These are phyloP conservation scores for Penicillium polonicum DNA, from an alignment of 2,329 filamentous ascomycete genomes.

Conservation along the genomic window DNA sequence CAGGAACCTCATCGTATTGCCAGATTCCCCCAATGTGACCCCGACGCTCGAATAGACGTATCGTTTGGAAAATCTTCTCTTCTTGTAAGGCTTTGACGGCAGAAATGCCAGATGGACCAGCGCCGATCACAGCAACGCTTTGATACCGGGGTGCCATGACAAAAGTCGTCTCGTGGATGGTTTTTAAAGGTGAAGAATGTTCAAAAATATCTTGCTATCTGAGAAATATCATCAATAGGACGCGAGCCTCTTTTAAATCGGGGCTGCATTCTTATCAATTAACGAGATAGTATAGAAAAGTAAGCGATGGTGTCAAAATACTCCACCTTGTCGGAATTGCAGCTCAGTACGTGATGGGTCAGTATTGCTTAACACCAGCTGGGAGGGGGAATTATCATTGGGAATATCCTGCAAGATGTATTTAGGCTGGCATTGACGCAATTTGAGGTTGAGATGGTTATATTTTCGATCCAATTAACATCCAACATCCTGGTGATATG, in stretches of 20 bases:
- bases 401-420: neutral
- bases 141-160: conserved; percentile 12
- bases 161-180: neutral
- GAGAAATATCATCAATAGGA: neutral
- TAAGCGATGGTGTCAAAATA: conserved; percentile 3
- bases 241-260: neutral
- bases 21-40: conserved; percentile 34
- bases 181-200: neutral
- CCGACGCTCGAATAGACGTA: conserved; percentile 36
- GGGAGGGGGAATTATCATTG: neutral
- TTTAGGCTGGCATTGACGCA: conserved; percentile 2
- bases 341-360: neutral
- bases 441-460: neutral
- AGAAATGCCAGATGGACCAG: conserved; percentile 33
- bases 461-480: neutral
- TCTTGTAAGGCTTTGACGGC: conserved; percentile 31
- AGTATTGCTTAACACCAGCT: neutral
- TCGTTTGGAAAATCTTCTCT: conserved; percentile 33
- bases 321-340: conserved; percentile 4
- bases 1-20: conserved; percentile 30
- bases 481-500: too few relatives aligned
- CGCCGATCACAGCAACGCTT: conserved; percentile 20
- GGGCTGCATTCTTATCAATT: neutral
- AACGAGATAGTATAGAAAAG: neutral
- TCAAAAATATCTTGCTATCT: neutral